These are phyloP conservation scores for Lentinula raphanica DNA, from an alignment of 768 basidiomycete genomes.

Conservation along the genomic window DNA sequence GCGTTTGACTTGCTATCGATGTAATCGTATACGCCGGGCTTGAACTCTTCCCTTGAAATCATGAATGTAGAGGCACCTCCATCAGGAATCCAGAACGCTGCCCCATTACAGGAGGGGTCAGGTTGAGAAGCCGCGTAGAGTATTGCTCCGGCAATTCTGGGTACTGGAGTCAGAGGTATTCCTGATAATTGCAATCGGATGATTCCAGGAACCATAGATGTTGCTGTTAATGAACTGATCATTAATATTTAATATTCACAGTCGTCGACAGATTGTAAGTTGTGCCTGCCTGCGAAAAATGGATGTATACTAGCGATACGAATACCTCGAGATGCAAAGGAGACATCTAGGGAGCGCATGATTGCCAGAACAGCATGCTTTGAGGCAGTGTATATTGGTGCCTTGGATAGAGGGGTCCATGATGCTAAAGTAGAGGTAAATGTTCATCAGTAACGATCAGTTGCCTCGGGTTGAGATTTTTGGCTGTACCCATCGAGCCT, in stretches of 20 bases:
- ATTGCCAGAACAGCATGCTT: slow-evolving; percentile 29
- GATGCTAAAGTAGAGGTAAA: slow-evolving; percentile 17
- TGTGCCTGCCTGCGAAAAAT: slow-evolving; percentile 23
- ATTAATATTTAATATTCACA: no score
- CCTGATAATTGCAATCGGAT: slow-evolving; percentile 18
- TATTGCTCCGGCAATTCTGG: slow-evolving; percentile 25
- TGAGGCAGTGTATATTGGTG: slow-evolving; percentile 24
- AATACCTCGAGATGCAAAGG: slow-evolving; percentile 14
- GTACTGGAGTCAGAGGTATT: slow-evolving; percentile 24
- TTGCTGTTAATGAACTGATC: slow-evolving; percentile 14
- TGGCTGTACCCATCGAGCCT: slow-evolving; percentile 30
- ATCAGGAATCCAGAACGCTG: neutral
- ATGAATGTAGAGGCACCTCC: slow-evolving; percentile 21
- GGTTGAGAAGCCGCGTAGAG: slow-evolving; percentile 24
- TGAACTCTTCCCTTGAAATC: slow-evolving; percentile 18
- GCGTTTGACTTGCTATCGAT: slow-evolving; percentile 14
- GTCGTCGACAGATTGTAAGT: neutral
- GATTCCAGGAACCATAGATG: slow-evolving; percentile 17
- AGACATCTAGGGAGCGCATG: slow-evolving; percentile 21
- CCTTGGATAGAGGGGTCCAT: slow-evolving; percentile 21
- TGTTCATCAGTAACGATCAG: neutral
- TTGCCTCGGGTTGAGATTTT: no score
- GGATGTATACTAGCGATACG: slow-evolving; percentile 23
- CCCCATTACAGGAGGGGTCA: slow-evolving; percentile 19
- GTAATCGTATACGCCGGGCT: slow-evolving; percentile 24